These are phyloP conservation scores for Corymbia citriodora DNA, from an alignment of 441 rosid genomes.

Conservation along the genomic window DNA sequence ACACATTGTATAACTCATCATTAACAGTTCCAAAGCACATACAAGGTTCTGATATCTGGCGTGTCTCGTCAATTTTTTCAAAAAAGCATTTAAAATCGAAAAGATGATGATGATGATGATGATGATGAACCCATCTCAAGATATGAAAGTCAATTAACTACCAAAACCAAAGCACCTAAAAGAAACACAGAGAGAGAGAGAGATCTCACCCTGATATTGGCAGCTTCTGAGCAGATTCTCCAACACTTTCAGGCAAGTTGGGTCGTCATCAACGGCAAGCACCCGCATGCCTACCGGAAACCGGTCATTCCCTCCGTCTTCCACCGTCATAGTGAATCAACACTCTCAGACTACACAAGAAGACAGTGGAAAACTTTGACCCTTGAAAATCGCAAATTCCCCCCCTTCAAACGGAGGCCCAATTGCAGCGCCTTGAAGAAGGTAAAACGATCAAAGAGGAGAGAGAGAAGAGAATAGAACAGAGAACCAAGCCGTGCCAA, in stretches of 20 bases:
- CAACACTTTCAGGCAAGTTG: slow-evolving; percentile 62
- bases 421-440: background rate
- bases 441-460: background rate
- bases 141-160: background rate
- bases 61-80: background rate
- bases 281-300: slow-evolving; percentile 86
- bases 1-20: background rate
- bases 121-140: background rate
- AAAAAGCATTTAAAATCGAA: background rate
- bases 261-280: slow-evolving; percentile 91
- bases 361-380: background rate
- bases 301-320: slow-evolving; percentile 28
- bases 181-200: background rate
- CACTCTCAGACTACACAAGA: background rate
- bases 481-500: slow-evolving; percentile 5
- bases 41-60: background rate
- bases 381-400: background rate
- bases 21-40: background rate
- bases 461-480: background rate
- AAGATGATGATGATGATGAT: background rate
- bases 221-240: slow-evolving; percentile 71
- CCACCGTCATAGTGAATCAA: slow-evolving; percentile 29
- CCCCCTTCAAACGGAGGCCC: background rate
- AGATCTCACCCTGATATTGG: slow-evolving; percentile 68
- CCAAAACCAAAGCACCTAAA: background rate